Conservation (phyloP, 1,284 basidiomycete species). For the Moesziomyces parantarcticus region DNA sequence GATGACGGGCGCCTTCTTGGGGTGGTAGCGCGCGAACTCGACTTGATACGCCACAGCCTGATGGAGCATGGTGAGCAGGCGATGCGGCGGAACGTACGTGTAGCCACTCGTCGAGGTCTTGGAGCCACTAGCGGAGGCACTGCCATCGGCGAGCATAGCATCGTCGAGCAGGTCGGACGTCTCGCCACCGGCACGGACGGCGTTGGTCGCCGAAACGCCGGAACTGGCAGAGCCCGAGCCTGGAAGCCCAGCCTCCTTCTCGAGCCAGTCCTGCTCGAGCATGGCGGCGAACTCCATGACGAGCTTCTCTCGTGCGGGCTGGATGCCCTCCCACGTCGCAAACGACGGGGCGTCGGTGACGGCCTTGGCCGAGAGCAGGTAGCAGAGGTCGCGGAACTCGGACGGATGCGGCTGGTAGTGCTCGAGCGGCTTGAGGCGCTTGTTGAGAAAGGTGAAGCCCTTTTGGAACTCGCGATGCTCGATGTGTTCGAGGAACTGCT, state of each 20-base stretch:
- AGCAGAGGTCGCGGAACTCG: slow-evolving; percentile 71
- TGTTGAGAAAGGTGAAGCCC: slow-evolving; percentile 71
- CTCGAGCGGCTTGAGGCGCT: slow-evolving; percentile 71
- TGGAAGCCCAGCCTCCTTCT: slow-evolving; percentile 42
- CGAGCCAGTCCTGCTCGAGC: slow-evolving; percentile 61
- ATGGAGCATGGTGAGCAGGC: slow-evolving; percentile 69
- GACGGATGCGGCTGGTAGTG: slow-evolving; percentile 71
- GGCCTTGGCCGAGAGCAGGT: slow-evolving; percentile 68
- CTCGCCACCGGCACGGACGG: slow-evolving; percentile 13
- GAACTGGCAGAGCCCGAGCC: slow-evolving; percentile 21
- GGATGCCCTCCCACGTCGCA: slow-evolving; percentile 70
- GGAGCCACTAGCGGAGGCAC: slow-evolving; percentile 4
- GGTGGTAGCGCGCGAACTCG: slow-evolving; percentile 65
- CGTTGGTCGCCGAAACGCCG: neutral
- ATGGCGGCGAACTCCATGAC: slow-evolving; percentile 63
- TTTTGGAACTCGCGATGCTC: slow-evolving; percentile 70
- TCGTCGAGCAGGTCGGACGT: slow-evolving; percentile 31
- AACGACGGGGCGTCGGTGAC: slow-evolving; percentile 71
- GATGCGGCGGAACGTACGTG: slow-evolving; percentile 68
- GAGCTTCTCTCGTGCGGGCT: slow-evolving; percentile 69
- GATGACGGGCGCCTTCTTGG: slow-evolving; percentile 65
- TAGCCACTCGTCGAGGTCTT: slow-evolving; percentile 23
- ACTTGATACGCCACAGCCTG: slow-evolving; percentile 71
- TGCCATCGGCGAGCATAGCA: slow-evolving; percentile 23
- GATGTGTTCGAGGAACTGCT: slow-evolving; percentile 70